Percentiles rank a stretch among this genome's conserved stretches.
Evolutionary conservation across 202 grass and related monocot genomes (phyloP).

Genomic region (Panicum hallii): DNA sequence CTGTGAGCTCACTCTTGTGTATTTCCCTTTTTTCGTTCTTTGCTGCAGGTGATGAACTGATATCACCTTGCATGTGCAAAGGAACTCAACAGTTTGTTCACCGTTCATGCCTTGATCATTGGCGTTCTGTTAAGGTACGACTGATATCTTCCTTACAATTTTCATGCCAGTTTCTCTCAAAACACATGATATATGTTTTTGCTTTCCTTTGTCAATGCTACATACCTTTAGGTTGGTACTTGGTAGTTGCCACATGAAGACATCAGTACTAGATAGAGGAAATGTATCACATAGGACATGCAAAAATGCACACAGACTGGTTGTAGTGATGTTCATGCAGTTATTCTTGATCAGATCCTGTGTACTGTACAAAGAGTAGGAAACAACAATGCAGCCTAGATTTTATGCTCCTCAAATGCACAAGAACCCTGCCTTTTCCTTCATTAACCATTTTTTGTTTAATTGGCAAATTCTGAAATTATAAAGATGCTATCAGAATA

Average conservation of each 20-base stretch:
- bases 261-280: neutral
- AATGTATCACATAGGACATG: neutral
- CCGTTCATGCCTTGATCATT: conserved; percentile 84
- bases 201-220: conserved; percentile 6
- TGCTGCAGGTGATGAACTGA: conserved; percentile 70
- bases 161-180: conserved; percentile 24
- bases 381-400: neutral
- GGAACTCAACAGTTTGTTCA: conserved; percentile 90
- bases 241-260: conserved; percentile 25
- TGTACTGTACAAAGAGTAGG: conserved; percentile 13
- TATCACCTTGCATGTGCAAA: conserved; percentile 93
- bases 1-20: neutral
- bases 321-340: neutral
- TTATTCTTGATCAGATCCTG: neutral
- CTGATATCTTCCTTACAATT: neutral
- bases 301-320: neutral
- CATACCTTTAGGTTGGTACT: conserved; percentile 20
- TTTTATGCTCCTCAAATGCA: conserved; percentile 6
- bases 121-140: conserved; percentile 80
- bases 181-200: conserved; percentile 23
- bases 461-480: conserved; percentile 49
- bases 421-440: conserved; percentile 20
- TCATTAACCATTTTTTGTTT: conserved; percentile 45
- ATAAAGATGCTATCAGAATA: conserved; percentile 34
- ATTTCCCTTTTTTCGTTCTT: neutral